Conservation (phyloP, 805 yeast genomes). For the Saccharomycopsis selenospora region DNA sequence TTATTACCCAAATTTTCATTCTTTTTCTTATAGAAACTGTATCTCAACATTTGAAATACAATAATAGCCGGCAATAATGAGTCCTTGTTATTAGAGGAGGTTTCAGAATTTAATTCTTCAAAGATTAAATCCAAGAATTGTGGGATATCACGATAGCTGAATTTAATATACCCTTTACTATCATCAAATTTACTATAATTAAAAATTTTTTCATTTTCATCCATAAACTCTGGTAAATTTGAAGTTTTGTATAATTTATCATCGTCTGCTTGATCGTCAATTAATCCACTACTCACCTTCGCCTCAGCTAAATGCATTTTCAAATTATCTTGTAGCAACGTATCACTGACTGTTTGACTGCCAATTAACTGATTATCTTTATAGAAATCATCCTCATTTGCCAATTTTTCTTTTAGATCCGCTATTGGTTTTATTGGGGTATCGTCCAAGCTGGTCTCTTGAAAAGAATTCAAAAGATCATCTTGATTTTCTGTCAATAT, state of each 20-base stretch:
- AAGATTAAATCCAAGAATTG: conserved; percentile 61
- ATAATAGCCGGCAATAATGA: conserved; percentile 61
- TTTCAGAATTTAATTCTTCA: conserved; percentile 40
- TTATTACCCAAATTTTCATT: conserved; percentile 50
- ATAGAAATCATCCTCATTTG: not conserved
- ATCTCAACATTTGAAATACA: conserved; percentile 62
- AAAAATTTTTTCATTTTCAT: conserved; percentile 7
- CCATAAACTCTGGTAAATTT: not conserved
- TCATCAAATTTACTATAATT: conserved; percentile 5
- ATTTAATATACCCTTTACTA: conserved; percentile 50
- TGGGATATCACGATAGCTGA: conserved; percentile 60
- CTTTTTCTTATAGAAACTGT: conserved; percentile 52
- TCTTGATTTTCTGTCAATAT: conserved; percentile 1
- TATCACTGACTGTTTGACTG: not conserved
- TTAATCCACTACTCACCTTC: not conserved
- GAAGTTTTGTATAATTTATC: conserved; percentile 6
- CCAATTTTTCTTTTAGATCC: not conserved
- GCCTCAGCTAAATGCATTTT: not conserved
- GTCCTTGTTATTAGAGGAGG: conserved; percentile 38
- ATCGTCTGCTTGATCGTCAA: not conserved
- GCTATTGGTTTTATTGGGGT: not conserved
- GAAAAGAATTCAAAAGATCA: not conserved
- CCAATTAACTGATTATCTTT: conserved; percentile 1
- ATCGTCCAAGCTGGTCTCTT: not conserved
- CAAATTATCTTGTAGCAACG: not conserved